These are phyloP conservation scores for Pyrus pyrifolia DNA, from an alignment of 306 rosid species.

Conservation along the genomic window DNA sequence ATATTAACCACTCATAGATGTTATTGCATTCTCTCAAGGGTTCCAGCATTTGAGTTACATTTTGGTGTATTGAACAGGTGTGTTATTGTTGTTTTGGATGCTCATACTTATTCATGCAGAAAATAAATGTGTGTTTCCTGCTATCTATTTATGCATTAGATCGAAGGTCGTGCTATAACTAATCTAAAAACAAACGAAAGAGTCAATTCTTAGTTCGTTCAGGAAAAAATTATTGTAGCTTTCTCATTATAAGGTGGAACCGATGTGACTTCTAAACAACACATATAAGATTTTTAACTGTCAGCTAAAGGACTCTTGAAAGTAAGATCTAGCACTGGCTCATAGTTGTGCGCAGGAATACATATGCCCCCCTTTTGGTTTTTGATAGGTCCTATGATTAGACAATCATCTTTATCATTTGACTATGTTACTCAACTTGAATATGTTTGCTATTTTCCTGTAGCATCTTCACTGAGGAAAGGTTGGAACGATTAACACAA, in stretches of 20 bases:
- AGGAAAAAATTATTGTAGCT: neutral
- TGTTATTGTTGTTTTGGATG: conserved; percentile 2
- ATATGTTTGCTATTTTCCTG: conserved; percentile 32
- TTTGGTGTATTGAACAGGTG: conserved; percentile 88
- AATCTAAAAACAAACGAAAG: neutral
- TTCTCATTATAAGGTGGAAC: neutral
- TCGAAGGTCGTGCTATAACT: neutral
- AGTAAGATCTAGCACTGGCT: neutral
- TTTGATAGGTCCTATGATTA: neutral
- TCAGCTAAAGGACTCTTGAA: neutral
- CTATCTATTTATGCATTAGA: neutral
- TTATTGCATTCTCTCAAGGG: conserved; percentile 91
- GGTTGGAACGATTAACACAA: conserved; percentile 78
- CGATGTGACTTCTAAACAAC: neutral
- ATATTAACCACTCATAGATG: conserved; percentile 83
- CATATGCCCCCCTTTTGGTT: neutral
- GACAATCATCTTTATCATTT: neutral
- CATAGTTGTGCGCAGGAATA: neutral
- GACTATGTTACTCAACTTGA: conserved; percentile 11
- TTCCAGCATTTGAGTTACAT: conserved; percentile 89
- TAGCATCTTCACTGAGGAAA: conserved; percentile 94
- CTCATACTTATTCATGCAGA: neutral
- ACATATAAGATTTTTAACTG: neutral
- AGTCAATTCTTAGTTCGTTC: neutral
- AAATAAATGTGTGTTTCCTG: neutral